Percentiles rank a stretch among this genome's conserved stretches.
phyloP scores from a whole-genome alignment of 441 rosid genomes.

The Arabidopsis hybrid region DNA sequence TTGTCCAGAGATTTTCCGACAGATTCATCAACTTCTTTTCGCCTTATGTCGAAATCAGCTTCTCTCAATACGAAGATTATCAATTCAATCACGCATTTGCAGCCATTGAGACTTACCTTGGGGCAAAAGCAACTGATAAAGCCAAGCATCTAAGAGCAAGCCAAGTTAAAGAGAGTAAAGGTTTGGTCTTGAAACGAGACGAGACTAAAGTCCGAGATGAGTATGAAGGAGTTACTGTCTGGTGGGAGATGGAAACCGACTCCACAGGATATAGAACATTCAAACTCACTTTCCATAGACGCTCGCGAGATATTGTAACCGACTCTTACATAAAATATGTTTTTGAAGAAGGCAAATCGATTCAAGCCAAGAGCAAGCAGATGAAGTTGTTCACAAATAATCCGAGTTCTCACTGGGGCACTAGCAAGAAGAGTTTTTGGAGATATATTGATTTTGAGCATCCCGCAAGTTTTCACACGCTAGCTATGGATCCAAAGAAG shows the following conservation, averaged over 20 bases:
- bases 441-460: constrained; percentile 78
- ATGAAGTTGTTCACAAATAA: constrained; percentile 51
- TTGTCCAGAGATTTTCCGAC: constrained; percentile 39
- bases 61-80: constrained; percentile 45
- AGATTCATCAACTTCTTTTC: constrained; percentile 35
- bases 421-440: constrained; percentile 67
- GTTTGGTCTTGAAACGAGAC: constrained; percentile 47
- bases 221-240: constrained; percentile 34
- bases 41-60: constrained; percentile 49
- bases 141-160: constrained; percentile 47
- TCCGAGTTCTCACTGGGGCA: constrained; percentile 38
- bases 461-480: constrained; percentile 61
- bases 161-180: constrained; percentile 42
- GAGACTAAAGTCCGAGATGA: constrained; percentile 43
- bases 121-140: constrained; percentile 41
- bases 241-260: constrained; percentile 46
- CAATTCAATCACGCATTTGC: constrained; percentile 45
- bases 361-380: constrained; percentile 46
- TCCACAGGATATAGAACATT: constrained; percentile 10
- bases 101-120: constrained; percentile 50
- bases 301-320: constrained; percentile 19
- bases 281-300: constrained; percentile 50
- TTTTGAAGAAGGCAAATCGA: constrained; percentile 47
- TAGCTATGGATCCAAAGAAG: constrained; percentile 72
- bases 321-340: constrained; percentile 43